Evolutionary conservation across 257 asterid species (phyloP), one percentile per base, ranked within the genome.

Genomic region (Scutellaria galericulata): DNA sequence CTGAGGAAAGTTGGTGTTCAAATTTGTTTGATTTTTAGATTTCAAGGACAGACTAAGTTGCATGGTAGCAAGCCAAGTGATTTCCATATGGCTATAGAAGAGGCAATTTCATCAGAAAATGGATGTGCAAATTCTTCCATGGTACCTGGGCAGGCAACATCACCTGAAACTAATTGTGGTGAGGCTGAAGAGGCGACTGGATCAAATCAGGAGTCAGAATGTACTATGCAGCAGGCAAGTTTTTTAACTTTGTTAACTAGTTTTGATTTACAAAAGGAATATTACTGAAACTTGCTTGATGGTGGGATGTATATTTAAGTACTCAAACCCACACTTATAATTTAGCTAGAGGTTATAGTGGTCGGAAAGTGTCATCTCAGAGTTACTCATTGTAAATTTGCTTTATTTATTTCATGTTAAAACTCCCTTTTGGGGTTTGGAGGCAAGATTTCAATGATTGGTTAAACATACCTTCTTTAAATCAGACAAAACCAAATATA

Each of bases 21-120:
- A 42, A 61, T 41, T 61, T 52, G 65, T 73, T 79, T 64, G 60
- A 44, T 74, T 68, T 74, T 50, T 86, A 95, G 99, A 73, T 95
- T 90, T 86, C 96, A 82, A 86, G 98, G 88, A 52, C 99, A 92
- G 87, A 95, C 96, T 24, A 91, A 85, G 84, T 81, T 95, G 85
- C 83, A 85, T 74, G 99, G 99, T 65, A 88, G 97, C 87, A 95
- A 88, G 85, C 92, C 91, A 15, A 73, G 64, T 61, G 97, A 92
- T 81, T 92, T 92, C 71, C 85, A 53, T 12, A 24, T 9, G 76
- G 99, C 99, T 66, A 85, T 95, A 73, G 98, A 92, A 81, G 99
- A 95, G 84, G 98, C 96, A 37, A 40, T 90, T 81, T 56, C 84
- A 74, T 91, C 86, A 18, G 94, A 86, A 64, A 79, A 77, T 79